phyloP scores from a whole-genome alignment of 768 basidiomycete species.

The Neoboletus brunneissimus region DNA sequence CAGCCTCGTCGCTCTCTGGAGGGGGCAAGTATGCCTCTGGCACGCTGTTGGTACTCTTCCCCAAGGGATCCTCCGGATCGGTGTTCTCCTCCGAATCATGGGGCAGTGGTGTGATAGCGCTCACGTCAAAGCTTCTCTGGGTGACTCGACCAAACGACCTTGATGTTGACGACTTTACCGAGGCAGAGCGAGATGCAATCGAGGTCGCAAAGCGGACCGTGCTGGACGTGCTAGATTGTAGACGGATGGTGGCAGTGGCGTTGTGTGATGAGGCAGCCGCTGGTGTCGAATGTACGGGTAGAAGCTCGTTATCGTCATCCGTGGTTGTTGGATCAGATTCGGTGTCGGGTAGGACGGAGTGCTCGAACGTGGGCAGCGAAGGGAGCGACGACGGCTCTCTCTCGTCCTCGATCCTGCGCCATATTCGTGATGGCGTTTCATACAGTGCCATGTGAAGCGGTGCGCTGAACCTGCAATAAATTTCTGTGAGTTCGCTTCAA shows the following conservation, averaged over 20 bases:
- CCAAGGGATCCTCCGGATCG: conserved; percentile 37
- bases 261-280: conserved; percentile 47
- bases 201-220: conserved; percentile 52
- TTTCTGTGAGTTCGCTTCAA: neutral
- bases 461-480: conserved; percentile 1
- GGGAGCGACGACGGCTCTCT: conserved; percentile 81
- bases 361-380: conserved; percentile 69
- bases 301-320: conserved; percentile 42
- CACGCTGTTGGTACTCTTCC: conserved; percentile 48
- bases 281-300: conserved; percentile 69
- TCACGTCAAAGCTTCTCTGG: conserved; percentile 57
- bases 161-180: conserved; percentile 35
- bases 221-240: conserved; percentile 52
- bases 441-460: conserved; percentile 43
- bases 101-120: conserved; percentile 54
- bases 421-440: conserved; percentile 83
- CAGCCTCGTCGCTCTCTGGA: conserved; percentile 41
- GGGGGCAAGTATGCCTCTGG: conserved; percentile 54
- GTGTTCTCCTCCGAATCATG: conserved; percentile 34
- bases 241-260: conserved; percentile 47
- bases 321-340: conserved; percentile 37
- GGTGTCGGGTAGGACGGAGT: conserved; percentile 46
- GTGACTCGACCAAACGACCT: conserved; percentile 32
- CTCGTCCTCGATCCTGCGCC: conserved; percentile 79
- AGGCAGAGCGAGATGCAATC: conserved; percentile 43